phyloP scores from a whole-genome alignment of 2,329 filamentous ascomycete genomes.

The Clonostachys byssicola region DNA sequence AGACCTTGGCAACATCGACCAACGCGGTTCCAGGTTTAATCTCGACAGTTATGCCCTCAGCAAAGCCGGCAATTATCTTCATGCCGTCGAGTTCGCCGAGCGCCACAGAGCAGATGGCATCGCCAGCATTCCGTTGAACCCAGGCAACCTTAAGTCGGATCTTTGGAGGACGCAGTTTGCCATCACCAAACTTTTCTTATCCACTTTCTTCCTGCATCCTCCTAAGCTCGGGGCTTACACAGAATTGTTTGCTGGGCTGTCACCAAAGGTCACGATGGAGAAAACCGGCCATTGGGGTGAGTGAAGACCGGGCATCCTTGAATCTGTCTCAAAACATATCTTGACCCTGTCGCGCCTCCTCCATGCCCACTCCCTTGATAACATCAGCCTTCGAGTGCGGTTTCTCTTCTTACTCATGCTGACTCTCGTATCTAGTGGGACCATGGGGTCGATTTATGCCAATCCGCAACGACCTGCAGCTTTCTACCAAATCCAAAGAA shows the following conservation, averaged over 20 bases:
- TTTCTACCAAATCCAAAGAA: conserved; percentile 17
- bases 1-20: conserved; percentile 13
- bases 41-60: conserved; percentile 15
- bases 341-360: too few relatives aligned
- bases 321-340: too few relatives aligned
- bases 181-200: conserved; percentile 4
- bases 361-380: too few relatives aligned
- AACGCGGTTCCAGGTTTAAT: conserved; percentile 5
- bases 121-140: conserved; percentile 19
- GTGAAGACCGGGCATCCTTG: background rate
- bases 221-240: conserved; percentile 39
- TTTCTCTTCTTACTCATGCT: conserved; percentile 2
- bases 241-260: conserved; percentile 39
- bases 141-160: conserved; percentile 25
- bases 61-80: conserved; percentile 15
- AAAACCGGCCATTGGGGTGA: conserved; percentile 24
- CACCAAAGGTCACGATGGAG: conserved; percentile 32
- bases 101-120: conserved; percentile 21
- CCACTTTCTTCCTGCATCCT: conserved; percentile 11
- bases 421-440: conserved; percentile 11
- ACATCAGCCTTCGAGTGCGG: too few relatives aligned
- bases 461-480: conserved; percentile 21
- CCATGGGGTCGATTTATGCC: conserved; percentile 27
- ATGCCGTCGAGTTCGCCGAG: conserved; percentile 14
- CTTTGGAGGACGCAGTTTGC: conserved; percentile 15